Base-by-base conservation (phyloP, 768 basidiomycete genomes). In the Coprinopsis sp. region DNA sequence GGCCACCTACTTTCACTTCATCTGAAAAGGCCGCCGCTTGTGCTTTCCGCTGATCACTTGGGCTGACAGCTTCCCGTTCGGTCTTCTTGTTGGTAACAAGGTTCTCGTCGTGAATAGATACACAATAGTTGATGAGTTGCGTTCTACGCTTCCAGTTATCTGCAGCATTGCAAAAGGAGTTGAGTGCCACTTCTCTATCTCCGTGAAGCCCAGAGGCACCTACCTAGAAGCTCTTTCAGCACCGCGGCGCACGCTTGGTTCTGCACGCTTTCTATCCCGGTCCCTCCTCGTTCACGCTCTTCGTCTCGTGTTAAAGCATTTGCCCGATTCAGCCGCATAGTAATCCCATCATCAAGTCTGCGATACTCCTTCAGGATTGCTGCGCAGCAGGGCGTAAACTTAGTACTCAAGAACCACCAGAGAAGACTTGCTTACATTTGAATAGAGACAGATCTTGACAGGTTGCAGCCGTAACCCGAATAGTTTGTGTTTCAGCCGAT, bases 281-380 rank as follows among this genome's bases (percentile, higher is more conserved):
- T 64, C 19, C 64, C 54, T 10, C 75, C 75, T 39, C 65, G 54
- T 6, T 56, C 47, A 22, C 87, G 77, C 54, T 87, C 81, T 51
- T 75, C 72, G 66, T 91, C 90, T 42, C 87, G 76, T 63, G 84
- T 80, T 44, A 81, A 74, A 4, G 89, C 89, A 47, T 76, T 78
- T 30, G 87, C 84, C 40, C 89, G 79, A 61, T 92, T 91, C 37
- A 91, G 63, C 27, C 90, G 74, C 83, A 89, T 87, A 31, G 74
- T 78, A 53, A 92, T 84, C 6, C 79, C 70, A 58, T 92, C 89
- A 64, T 92, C 89, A 12, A 91, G 68, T 55, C 72, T 79, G 57
- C 89, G 76, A 63, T 91, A 91, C 64, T 91, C 88, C 58, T 73
- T 81, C 62, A 92, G 71, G 56, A 91, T 78, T 50, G 89, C 90